Conservation (phyloP, 306 rosid species). For the Glycyrrhiza uralensis region DNA sequence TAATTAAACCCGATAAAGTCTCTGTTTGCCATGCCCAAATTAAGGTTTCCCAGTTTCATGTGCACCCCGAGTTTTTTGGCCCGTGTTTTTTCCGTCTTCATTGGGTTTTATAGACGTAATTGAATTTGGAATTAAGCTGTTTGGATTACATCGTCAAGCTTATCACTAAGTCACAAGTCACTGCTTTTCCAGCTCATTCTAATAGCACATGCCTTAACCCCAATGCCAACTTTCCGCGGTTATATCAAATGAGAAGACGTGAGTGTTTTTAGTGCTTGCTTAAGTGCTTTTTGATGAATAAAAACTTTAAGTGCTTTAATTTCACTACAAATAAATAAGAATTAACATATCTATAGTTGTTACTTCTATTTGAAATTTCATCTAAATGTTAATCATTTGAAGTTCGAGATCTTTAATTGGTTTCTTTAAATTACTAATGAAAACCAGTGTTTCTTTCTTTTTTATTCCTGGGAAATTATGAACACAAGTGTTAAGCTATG, state of each 20-base stretch:
- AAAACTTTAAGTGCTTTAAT: no score
- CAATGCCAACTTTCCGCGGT: conserved; percentile 12
- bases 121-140: conserved; percentile 26
- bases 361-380: not conserved
- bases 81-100: not conserved
- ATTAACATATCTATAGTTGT: no score
- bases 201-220: conserved; percentile 24
- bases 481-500: no score
- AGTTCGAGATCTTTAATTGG: not conserved
- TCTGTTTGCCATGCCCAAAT: conserved; percentile 32
- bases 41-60: conserved; percentile 18
- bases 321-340: no score
- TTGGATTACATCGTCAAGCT: conserved; percentile 13
- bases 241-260: conserved; percentile 10
- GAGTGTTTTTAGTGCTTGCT: not conserved
- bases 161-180: not conserved
- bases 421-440: no score
- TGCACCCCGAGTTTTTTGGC: conserved; percentile 6
- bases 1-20: conserved; percentile 40
- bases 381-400: not conserved
- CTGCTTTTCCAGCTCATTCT: conserved; percentile 24
- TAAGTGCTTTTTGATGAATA: no score
- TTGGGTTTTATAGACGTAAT: conserved; percentile 14
- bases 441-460: no score
- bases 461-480: no score